Conservation (phyloP, 2,329 filamentous ascomycete species). For the Nectriaceae sp. region DNA sequence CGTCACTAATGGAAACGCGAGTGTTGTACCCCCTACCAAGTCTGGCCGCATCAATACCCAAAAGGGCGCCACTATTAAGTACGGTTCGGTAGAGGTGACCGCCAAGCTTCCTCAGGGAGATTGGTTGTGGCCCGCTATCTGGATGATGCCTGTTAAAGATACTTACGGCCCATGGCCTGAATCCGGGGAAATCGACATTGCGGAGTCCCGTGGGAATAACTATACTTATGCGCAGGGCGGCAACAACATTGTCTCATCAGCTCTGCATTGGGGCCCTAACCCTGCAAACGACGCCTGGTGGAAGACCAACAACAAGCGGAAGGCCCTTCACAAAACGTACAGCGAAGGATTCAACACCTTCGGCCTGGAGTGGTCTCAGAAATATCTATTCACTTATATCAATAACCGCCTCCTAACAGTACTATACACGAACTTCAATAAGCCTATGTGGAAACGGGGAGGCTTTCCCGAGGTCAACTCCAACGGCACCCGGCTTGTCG, state of each 20-base stretch:
- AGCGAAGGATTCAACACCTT: slow-evolving; percentile 71
- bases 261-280: slow-evolving; percentile 82
- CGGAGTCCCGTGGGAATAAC: slow-evolving; percentile 82
- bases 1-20: slow-evolving; percentile 67
- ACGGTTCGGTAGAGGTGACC: slow-evolving; percentile 77
- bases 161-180: slow-evolving; percentile 77
- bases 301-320: slow-evolving; percentile 77
- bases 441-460: slow-evolving; percentile 68
- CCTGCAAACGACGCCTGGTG: slow-evolving; percentile 75
- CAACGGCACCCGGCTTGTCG: slow-evolving; percentile 66
- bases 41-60: slow-evolving; percentile 80
- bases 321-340: slow-evolving; percentile 75
- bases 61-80: slow-evolving; percentile 71
- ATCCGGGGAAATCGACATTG: slow-evolving; percentile 83
- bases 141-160: slow-evolving; percentile 77
- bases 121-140: slow-evolving; percentile 92
- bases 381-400: slow-evolving; percentile 86
- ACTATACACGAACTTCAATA: slow-evolving; percentile 73
- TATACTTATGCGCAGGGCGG: slow-evolving; percentile 74
- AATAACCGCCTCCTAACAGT: slow-evolving; percentile 80
- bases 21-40: slow-evolving; percentile 74
- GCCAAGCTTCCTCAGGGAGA: slow-evolving; percentile 77
- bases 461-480: slow-evolving; percentile 62
- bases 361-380: slow-evolving; percentile 83
- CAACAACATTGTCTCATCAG: slow-evolving; percentile 77